Evolutionary conservation across 2,329 filamentous ascomycete genomes (phyloP).

Genomic region (Beauveria caledonica): DNA sequence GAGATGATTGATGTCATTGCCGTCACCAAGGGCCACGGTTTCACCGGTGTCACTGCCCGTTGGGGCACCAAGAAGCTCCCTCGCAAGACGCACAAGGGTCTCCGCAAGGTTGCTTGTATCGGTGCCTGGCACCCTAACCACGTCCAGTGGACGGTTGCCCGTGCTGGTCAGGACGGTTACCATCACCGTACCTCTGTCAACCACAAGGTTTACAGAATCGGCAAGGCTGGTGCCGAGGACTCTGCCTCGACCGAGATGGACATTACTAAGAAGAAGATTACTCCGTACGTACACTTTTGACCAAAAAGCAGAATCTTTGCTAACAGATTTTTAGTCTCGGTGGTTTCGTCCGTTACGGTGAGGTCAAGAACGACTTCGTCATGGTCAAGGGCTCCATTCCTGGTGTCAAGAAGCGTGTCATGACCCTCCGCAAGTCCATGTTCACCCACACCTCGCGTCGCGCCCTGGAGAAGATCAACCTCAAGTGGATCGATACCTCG

Average conservation of each 20-base stretch:
- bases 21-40: constrained; percentile 99
- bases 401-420: constrained; percentile 98
- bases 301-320: neutral
- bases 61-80: constrained; percentile 99
- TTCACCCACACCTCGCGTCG: constrained; percentile 93
- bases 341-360: constrained; percentile 98
- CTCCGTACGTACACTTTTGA: constrained; percentile 66
- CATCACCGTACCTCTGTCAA: constrained; percentile 99
- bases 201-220: constrained; percentile 99
- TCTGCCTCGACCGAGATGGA: constrained; percentile 94
- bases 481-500: constrained; percentile 99
- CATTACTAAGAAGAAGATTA: constrained; percentile 98
- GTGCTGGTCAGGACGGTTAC: constrained; percentile 99
- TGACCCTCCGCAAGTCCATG: constrained; percentile 86
- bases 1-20: constrained; percentile 99
- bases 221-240: constrained; percentile 82
- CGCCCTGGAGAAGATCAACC: constrained; percentile 96
- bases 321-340: constrained; percentile 61
- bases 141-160: constrained; percentile 99
- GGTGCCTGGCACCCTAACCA: constrained; percentile 99
- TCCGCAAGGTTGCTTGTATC: constrained; percentile 99
- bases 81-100: constrained; percentile 99
- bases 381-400: constrained; percentile 97
- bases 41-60: constrained; percentile 91
- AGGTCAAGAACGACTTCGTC: constrained; percentile 98